phyloP scores from a whole-genome alignment of 2,329 filamentous ascomycete species.

The Hypoxylon sp. region DNA sequence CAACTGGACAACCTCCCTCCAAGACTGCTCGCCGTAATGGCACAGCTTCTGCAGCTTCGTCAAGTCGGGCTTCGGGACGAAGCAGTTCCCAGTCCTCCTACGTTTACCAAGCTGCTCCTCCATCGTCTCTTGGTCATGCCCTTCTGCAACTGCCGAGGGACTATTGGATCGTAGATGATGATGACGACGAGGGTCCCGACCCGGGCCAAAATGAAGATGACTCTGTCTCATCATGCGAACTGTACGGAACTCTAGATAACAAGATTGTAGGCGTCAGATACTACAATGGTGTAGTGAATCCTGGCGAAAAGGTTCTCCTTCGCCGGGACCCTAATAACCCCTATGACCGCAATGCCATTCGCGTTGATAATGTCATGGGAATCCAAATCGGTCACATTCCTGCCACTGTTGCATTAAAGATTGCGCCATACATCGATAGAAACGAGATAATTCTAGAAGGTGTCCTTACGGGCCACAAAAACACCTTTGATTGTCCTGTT shows the following conservation, averaged over 20 bases:
- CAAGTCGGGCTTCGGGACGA: conserved; percentile 29
- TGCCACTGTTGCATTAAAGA: conserved; percentile 74
- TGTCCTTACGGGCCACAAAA: conserved; percentile 76
- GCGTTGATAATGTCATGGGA: conserved; percentile 81
- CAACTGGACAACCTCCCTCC: conserved; percentile 24
- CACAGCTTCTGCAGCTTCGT: conserved; percentile 20
- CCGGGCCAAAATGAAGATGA: conserved; percentile 62
- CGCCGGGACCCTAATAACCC: conserved; percentile 73
- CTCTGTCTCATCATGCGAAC: conserved; percentile 56
- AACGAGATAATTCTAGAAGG: conserved; percentile 77
- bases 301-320: conserved; percentile 71
- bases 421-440: conserved; percentile 79
- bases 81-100: conserved; percentile 30
- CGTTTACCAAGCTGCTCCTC: conserved; percentile 23
- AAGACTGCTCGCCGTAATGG: conserved; percentile 40
- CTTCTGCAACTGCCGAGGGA: conserved; percentile 31
- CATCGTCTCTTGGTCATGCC: conserved; percentile 42
- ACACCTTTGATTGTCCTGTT: conserved; percentile 79
- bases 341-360: conserved; percentile 83
- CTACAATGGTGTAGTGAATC: conserved; percentile 71
- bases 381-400: conserved; percentile 86
- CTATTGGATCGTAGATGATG: conserved; percentile 49
- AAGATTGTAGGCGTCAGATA: conserved; percentile 71
- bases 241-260: conserved; percentile 65
- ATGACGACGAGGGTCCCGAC: conserved; percentile 60